Evolutionary conservation across 2,329 filamentous ascomycete genomes (phyloP).

Genomic region (Fusarium stilboides): DNA sequence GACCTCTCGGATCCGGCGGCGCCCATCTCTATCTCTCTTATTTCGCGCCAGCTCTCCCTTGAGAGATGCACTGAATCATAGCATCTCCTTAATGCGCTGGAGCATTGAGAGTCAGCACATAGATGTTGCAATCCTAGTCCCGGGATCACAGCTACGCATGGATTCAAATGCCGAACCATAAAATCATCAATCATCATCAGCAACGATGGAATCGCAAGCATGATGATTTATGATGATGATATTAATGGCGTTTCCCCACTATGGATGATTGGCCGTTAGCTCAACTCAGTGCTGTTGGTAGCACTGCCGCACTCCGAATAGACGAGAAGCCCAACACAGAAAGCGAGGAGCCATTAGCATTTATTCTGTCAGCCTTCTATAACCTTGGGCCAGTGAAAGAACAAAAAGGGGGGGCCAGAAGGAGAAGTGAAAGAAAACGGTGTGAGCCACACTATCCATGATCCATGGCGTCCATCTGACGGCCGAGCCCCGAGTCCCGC

Average conservation of each 20-base stretch:
- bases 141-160: slow-evolving; percentile 11
- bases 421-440: slow-evolving; percentile 45
- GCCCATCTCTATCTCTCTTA: slow-evolving; percentile 35
- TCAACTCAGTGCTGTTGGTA: slow-evolving; percentile 34
- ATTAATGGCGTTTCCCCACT: slow-evolving; percentile 40
- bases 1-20: slow-evolving; percentile 37
- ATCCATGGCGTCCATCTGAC: slow-evolving; percentile 39
- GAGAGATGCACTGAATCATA: slow-evolving; percentile 13
- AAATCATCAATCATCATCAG: slow-evolving; percentile 28
- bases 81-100: slow-evolving; percentile 27
- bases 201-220: slow-evolving; percentile 35
- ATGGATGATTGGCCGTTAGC: slow-evolving; percentile 33
- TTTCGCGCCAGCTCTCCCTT: slow-evolving; percentile 28
- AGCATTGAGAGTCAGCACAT: slow-evolving; percentile 2
- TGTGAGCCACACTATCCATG: slow-evolving; percentile 40
- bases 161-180: neutral
- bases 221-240: slow-evolving; percentile 45
- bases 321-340: slow-evolving; percentile 15
- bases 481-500: slow-evolving; percentile 37
- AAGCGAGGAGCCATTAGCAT: slow-evolving; percentile 10
- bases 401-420: slow-evolving; percentile 20
- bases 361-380: slow-evolving; percentile 36
- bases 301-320: slow-evolving; percentile 47
- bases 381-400: slow-evolving; percentile 3
- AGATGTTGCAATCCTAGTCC: neutral